phyloP scores from a whole-genome alignment of 495 filamentous ascomycete species.

The Pyronema omphalodes region DNA sequence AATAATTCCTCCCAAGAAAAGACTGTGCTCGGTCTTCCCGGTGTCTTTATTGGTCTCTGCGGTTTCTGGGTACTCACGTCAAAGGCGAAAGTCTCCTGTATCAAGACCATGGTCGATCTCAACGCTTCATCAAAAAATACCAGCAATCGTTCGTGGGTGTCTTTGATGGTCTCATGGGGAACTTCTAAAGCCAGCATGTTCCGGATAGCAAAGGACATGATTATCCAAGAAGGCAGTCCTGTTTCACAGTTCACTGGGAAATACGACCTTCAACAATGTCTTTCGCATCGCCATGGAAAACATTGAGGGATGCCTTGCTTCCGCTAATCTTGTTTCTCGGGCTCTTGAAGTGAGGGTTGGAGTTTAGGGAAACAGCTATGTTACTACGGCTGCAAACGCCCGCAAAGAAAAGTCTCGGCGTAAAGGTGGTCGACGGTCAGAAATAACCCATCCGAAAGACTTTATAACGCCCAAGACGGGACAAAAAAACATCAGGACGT shows the following conservation, averaged over 20 bases:
- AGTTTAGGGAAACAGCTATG: conserved; percentile 15
- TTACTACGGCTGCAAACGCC: not conserved
- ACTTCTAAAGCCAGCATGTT: not conserved
- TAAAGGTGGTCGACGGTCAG: conserved; percentile 3
- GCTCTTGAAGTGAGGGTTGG: conserved; percentile 19
- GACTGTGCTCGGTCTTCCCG: conserved; percentile 9
- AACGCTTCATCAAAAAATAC: conserved; percentile 11
- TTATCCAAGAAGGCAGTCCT: not conserved
- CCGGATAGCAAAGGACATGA: not conserved
- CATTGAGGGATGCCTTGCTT: conserved; percentile 8
- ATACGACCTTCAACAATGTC: not conserved
- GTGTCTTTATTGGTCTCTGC: conserved; percentile 15
- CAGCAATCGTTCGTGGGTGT: conserved; percentile 8
- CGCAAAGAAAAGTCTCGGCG: conserved; percentile 5
- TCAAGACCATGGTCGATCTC: conserved; percentile 16
- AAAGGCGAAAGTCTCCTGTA: conserved; percentile 18
- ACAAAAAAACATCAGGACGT: conserved; percentile 1
- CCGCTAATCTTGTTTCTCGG: conserved; percentile 1
- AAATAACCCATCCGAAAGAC: not conserved
- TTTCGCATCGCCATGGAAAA: conserved; percentile 1
- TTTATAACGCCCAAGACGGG: not conserved
- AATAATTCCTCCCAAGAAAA: conserved; percentile 3
- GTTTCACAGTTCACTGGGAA: not conserved
- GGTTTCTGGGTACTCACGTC: conserved; percentile 5
- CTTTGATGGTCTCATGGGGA: conserved; percentile 8